phyloP scores from a whole-genome alignment of 805 yeast genomes.

The Lipomyces mesembrius region DNA sequence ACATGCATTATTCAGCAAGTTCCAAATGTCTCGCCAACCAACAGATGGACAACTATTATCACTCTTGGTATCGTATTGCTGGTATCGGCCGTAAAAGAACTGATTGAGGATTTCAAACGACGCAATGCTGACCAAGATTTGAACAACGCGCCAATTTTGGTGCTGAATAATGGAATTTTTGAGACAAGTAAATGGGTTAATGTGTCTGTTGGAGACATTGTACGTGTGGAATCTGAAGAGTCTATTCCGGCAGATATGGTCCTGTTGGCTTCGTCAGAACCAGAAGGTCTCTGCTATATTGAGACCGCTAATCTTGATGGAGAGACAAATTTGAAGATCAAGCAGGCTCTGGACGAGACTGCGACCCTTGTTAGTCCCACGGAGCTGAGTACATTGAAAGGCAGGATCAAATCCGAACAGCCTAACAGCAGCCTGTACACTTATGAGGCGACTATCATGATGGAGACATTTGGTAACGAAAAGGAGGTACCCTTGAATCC shows the following conservation, averaged over 20 bases:
- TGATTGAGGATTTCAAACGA: slow-evolving; percentile 88
- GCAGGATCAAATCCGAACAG: slow-evolving; percentile 77
- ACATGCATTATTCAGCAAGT: slow-evolving; percentile 96
- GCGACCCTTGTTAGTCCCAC: slow-evolving; percentile 68
- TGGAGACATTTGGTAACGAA: slow-evolving; percentile 47
- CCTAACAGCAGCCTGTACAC: slow-evolving; percentile 95
- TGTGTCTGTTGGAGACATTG: slow-evolving; percentile 88
- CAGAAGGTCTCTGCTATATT: slow-evolving; percentile 95
- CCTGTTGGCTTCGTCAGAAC: slow-evolving; percentile 88
- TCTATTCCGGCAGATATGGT: slow-evolving; percentile 93
- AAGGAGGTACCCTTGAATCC: slow-evolving; percentile 72
- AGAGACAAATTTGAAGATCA: slow-evolving; percentile 93
- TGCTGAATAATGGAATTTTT: slow-evolving; percentile 71
- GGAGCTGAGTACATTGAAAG: slow-evolving; percentile 58
- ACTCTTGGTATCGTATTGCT: slow-evolving; percentile 81
- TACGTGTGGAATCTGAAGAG: slow-evolving; percentile 81
- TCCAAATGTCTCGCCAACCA: slow-evolving; percentile 95
- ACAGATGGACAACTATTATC: slow-evolving; percentile 92
- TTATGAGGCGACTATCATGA: slow-evolving; percentile 81
- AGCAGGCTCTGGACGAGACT: slow-evolving; percentile 84
- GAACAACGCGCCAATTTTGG: slow-evolving; percentile 74
- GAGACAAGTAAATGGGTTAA: slow-evolving; percentile 77
- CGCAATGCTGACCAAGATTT: slow-evolving; percentile 85
- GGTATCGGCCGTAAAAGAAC: slow-evolving; percentile 92
- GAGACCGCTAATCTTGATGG: slow-evolving; percentile 98